A percentile compares a stretch with the other conserved stretches of the same genome.
Evolutionary conservation across 352 stramenopile genomes (phyloP).

Genomic region (Phytopythium kandeliae): DNA sequence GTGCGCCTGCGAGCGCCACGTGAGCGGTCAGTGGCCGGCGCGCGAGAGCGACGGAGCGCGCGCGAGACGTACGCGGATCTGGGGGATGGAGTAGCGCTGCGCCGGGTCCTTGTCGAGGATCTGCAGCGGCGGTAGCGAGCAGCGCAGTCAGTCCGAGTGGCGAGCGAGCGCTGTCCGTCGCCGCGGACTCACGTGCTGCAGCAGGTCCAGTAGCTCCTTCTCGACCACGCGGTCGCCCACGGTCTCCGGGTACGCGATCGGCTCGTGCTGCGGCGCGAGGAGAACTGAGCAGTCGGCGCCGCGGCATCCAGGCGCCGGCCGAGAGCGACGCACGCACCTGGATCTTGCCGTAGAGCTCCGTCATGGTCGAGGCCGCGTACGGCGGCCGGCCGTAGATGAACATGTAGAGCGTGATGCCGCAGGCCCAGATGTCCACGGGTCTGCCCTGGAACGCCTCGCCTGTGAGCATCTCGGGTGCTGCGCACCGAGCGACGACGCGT

Average conservation of each 20-base stretch:
- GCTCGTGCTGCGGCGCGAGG: conserved; percentile 33
- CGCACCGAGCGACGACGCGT: no score
- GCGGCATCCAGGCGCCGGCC: neutral
- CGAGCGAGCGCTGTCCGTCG: neutral
- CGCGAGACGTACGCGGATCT: conserved; percentile 57
- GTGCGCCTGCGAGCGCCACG: conserved; percentile 25
- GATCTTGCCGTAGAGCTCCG: conserved; percentile 92
- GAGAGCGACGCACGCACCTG: conserved; percentile 30
- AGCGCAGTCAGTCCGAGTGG: no score
- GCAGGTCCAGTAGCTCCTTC: conserved; percentile 47
- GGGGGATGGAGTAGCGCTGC: conserved; percentile 48
- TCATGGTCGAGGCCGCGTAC: conserved; percentile 88
- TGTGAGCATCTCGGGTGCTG: conserved; percentile 77
- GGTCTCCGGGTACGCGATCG: conserved; percentile 37
- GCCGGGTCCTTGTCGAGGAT: conserved; percentile 72
- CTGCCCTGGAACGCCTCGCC: conserved; percentile 72
- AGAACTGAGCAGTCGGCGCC: neutral
- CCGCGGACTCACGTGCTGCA: conserved; percentile 42
- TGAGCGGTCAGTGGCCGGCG: neutral
- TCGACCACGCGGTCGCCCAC: conserved; percentile 52
- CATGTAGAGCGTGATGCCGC: conserved; percentile 95
- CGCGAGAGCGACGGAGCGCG: neutral
- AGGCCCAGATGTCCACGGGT: conserved; percentile 93
- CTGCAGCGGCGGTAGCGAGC: conserved; percentile 11
- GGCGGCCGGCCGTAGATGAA: conserved; percentile 93